These are phyloP conservation scores for Carallia brachiata DNA, from an alignment of 345 rosid species.

Conservation along the genomic window DNA sequence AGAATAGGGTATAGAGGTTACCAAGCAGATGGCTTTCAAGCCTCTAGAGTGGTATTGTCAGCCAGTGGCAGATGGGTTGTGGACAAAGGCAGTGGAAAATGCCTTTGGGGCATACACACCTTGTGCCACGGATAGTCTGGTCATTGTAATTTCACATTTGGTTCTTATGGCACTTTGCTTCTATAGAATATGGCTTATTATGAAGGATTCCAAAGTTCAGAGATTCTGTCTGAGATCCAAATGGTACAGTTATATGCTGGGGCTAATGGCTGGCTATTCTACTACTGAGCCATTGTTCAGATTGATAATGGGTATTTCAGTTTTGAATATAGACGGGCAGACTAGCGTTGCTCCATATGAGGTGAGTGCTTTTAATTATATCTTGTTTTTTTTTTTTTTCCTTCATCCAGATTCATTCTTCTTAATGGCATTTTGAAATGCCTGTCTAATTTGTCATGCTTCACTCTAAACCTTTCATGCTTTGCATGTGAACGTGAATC, in stretches of 20 bases:
- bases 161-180: conserved; percentile 63
- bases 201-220: conserved; percentile 60
- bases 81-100: conserved; percentile 75
- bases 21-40: conserved; percentile 50
- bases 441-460: neutral
- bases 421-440: neutral
- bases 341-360: conserved; percentile 81
- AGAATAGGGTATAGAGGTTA: conserved; percentile 8
- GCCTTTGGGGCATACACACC: conserved; percentile 97
- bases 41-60: conserved; percentile 80
- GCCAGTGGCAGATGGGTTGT: conserved; percentile 68
- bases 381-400: neutral
- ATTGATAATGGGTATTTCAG: conserved; percentile 81
- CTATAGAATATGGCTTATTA: conserved; percentile 71
- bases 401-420: neutral
- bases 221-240: conserved; percentile 74
- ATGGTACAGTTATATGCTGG: conserved; percentile 62
- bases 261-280: conserved; percentile 61
- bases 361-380: conserved; percentile 37
- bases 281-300: conserved; percentile 85
- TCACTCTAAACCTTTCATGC: neutral
- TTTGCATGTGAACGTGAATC: too few species aligned
- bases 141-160: conserved; percentile 59
- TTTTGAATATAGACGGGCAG: conserved; percentile 70
- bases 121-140: conserved; percentile 82